Percentiles rank a stretch among this genome's conserved stretches.
Evolutionary conservation across 1,284 basidiomycete species (phyloP).

Genomic region (Stereum hirsutum): DNA sequence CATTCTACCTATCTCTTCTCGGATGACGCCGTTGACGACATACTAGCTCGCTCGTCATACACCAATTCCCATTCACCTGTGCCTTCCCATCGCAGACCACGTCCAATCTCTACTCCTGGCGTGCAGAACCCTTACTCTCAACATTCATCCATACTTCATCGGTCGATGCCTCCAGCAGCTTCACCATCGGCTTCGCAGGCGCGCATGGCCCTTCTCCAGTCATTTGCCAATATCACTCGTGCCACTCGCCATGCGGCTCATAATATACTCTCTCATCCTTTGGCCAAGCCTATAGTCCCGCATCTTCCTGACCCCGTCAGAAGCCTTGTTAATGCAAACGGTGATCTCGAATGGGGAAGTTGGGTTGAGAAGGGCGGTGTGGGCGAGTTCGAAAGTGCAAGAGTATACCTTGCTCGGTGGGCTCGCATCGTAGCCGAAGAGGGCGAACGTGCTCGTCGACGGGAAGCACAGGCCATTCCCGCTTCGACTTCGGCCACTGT

Average conservation of each 20-base stretch:
- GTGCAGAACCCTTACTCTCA: constrained; percentile 51
- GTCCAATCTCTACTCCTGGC: constrained; percentile 37
- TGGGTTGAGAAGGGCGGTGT: constrained; percentile 84
- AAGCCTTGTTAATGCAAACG: constrained; percentile 77
- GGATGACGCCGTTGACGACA: constrained; percentile 77
- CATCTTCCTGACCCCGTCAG: constrained; percentile 88
- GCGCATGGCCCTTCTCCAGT: constrained; percentile 70
- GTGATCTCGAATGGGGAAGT: constrained; percentile 79
- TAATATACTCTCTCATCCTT: constrained; percentile 86
- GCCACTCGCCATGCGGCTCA: constrained; percentile 86
- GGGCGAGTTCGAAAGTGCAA: constrained; percentile 90
- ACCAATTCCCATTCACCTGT: constrained; percentile 74
- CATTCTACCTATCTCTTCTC: constrained; percentile 78
- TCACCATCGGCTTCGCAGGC: constrained; percentile 52
- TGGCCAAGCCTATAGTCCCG: constrained; percentile 90
- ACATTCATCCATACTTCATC: constrained; percentile 70
- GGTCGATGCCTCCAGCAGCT: constrained; percentile 48
- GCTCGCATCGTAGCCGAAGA: constrained; percentile 94
- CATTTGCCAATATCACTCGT: constrained; percentile 83
- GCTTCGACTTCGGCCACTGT: constrained; percentile 34
- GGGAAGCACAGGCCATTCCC: constrained; percentile 63
- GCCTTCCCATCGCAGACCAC: constrained; percentile 69
- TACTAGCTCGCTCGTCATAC: constrained; percentile 68
- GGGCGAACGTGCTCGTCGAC: constrained; percentile 76
- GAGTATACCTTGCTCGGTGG: constrained; percentile 96